Evolutionary conservation across 1,284 basidiomycete genomes (phyloP).

Genomic region (Exobasidium cylindrosporum): DNA sequence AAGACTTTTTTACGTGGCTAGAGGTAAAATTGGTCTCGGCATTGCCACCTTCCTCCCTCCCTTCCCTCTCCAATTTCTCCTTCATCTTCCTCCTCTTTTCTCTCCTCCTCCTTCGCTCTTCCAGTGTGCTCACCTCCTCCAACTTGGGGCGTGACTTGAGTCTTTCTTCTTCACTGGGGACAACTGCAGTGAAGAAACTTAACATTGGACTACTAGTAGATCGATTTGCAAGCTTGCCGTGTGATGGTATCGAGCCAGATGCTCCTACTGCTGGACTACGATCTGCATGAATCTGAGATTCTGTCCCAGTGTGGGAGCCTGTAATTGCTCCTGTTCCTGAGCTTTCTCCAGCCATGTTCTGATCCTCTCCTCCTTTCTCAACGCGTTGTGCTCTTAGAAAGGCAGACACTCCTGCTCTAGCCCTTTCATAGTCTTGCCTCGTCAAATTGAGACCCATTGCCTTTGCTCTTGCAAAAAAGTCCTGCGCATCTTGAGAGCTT

Average conservation of each 20-base stretch:
- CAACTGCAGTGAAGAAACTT: constrained; percentile 19
- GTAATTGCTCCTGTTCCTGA: not conserved
- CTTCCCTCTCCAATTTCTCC: constrained; percentile 9
- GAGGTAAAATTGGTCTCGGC: not conserved
- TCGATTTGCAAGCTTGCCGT: not conserved
- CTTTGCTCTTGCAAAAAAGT: constrained; percentile 49
- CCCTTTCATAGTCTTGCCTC: constrained; percentile 50
- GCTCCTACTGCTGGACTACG: not conserved
- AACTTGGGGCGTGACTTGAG: constrained; percentile 7
- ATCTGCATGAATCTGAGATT: not conserved
- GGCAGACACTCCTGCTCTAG: constrained; percentile 47
- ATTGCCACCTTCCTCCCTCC: not conserved
- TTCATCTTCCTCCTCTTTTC: constrained; percentile 7
- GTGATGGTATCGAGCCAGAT: not conserved
- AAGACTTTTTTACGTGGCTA: not conserved
- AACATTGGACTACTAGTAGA: constrained; percentile 8
- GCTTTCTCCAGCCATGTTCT: constrained; percentile 11
- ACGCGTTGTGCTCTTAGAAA: constrained; percentile 49
- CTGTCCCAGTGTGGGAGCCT: not conserved
- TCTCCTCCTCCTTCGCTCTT: constrained; percentile 12
- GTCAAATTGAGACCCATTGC: constrained; percentile 48
- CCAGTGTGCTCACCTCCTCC: constrained; percentile 14
- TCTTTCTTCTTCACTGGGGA: constrained; percentile 1
- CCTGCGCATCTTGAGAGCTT: constrained; percentile 9
- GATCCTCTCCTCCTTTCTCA: constrained; percentile 18